Base-by-base conservation (phyloP, 306 rosid genomes). In the Dalbergia oliveri region DNA sequence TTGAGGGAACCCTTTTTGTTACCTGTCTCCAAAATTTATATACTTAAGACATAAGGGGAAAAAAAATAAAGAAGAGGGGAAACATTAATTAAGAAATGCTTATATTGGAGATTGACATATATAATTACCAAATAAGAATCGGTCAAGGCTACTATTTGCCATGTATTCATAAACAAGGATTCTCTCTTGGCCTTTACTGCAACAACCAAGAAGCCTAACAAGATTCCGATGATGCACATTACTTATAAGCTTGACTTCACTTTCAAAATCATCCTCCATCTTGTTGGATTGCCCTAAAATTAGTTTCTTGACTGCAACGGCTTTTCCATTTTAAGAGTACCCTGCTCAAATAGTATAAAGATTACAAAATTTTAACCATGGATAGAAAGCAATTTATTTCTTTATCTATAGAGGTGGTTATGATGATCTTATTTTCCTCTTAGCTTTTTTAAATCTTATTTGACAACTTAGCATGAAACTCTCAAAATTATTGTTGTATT, bases 161-260 rank as follows among this genome's bases (percentile, higher is more conserved):
- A 91, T 91, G 87, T 86, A 89, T 69, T 91, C 90, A 64, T 84
- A 89, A 68, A 91, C 90, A 16, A 91, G 89, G 73, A 91, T 87
- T 74, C 86, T 81, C 39, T 91, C 89, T 58, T 84, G 85, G 13
- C 90, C 93, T 77, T 81, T 85, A 63, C 63, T 83, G 54, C 90
- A 88, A 35, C 97, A 91, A n/a, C 97, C 97, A 53, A 91, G 93
- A 69, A 91, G 90, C 37, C 93, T 87, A 65, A 88, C 88, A 0
- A 91, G 86, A 49, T 91, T 89, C 4, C 97, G 61, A 56, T 91
- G 97, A 83, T 89, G 93, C 71, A 88, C 92, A 67, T 89, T 91
- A 33, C 97, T 86, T 70, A 88, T 91, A 45, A 91, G 87, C 82
- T 72, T 91, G 12, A 91, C 93, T 77, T 91, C 97, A 78, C 90